Percentiles rank a stretch among this genome's conserved stretches.
Conservation (phyloP, 169 alveolate species). For the Plasmodium relictum region DNA sequence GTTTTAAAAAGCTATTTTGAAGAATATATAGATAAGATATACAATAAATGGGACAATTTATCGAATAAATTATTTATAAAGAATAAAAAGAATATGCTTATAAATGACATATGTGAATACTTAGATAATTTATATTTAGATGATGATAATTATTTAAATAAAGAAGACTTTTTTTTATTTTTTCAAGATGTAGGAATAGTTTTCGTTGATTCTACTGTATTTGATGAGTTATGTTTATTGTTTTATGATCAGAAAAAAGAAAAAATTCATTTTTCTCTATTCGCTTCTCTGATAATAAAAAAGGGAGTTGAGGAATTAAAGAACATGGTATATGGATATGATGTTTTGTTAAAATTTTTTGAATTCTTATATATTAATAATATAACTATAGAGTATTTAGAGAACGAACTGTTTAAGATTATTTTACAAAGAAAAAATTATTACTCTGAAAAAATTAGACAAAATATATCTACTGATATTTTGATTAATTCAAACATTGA, state of each 20-base stretch:
- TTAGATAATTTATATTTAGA: conserved; percentile 42
- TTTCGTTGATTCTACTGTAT: conserved; percentile 39
- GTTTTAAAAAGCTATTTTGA: conserved; percentile 37
- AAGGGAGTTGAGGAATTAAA: conserved; percentile 56
- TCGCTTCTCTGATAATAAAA: conserved; percentile 37
- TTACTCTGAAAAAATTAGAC: conserved; percentile 34
- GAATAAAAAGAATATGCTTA: conserved; percentile 47
- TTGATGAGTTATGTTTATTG: conserved; percentile 57
- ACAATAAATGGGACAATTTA: conserved; percentile 52
- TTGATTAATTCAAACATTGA: conserved; percentile 14
- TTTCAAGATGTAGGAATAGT: conserved; percentile 61
- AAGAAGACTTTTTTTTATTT: conserved; percentile 61
- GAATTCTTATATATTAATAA: conserved; percentile 17
- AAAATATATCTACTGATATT: conserved; percentile 19
- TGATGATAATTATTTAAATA: conserved; percentile 55
- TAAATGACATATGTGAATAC: conserved; percentile 69
- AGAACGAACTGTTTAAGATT: conserved; percentile 52
- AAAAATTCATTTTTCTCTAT: conserved; percentile 42
- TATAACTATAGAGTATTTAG: conserved; percentile 43
- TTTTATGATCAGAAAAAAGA: conserved; percentile 34
- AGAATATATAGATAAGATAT: conserved; percentile 49
- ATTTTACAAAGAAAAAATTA: conserved; percentile 35
- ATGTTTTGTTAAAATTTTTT: conserved; percentile 31
- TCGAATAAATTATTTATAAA: conserved; percentile 44
- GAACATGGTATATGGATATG: conserved; percentile 63